A percentile compares a stretch with the other conserved stretches of the same genome.
Conservation (phyloP, 2,329 filamentous ascomycete species). For the Colletotrichum ledebouriae region DNA sequence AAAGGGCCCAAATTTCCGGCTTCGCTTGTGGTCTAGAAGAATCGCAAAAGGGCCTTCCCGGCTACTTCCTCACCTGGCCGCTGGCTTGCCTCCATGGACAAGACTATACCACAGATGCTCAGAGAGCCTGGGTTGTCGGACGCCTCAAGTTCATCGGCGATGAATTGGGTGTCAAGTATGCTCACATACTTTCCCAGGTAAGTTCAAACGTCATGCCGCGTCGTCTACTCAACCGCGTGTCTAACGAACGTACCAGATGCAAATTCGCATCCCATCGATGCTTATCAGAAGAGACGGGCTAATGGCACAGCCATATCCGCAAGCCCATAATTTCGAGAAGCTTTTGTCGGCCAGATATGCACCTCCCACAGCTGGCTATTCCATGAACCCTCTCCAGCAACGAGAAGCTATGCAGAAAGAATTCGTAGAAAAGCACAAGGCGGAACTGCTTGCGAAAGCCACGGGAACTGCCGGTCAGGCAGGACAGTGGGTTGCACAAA, state of each 20-base stretch:
- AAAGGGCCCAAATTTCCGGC: conserved; percentile 56
- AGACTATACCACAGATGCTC: conserved; percentile 71
- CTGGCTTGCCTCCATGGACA: conserved; percentile 66
- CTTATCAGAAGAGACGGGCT: conserved; percentile 68
- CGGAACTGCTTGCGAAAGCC: conserved; percentile 57
- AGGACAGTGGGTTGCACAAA: conserved; percentile 55
- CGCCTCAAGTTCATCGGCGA: conserved; percentile 67
- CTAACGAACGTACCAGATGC: conserved; percentile 56
- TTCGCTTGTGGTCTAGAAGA: conserved; percentile 66
- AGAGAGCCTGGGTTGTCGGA: conserved; percentile 68
- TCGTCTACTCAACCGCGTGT: neutral
- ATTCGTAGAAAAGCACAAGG: conserved; percentile 58
- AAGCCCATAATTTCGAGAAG: conserved; percentile 60
- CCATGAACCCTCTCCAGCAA: conserved; percentile 61
- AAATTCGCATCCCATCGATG: conserved; percentile 73
- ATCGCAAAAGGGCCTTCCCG: conserved; percentile 66
- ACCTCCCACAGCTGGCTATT: conserved; percentile 52
- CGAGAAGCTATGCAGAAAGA: conserved; percentile 62
- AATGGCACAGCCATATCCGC: conserved; percentile 59
- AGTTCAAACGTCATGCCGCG: conserved; percentile 39
- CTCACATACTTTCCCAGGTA: conserved; percentile 68
- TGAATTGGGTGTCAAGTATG: conserved; percentile 70
- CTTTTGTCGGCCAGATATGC: conserved; percentile 56
- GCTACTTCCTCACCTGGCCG: conserved; percentile 72
- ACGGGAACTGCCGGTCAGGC: conserved; percentile 53